Conservation (phyloP, 164 flowering plant genomes). For the Liriodendron chinense region DNA sequence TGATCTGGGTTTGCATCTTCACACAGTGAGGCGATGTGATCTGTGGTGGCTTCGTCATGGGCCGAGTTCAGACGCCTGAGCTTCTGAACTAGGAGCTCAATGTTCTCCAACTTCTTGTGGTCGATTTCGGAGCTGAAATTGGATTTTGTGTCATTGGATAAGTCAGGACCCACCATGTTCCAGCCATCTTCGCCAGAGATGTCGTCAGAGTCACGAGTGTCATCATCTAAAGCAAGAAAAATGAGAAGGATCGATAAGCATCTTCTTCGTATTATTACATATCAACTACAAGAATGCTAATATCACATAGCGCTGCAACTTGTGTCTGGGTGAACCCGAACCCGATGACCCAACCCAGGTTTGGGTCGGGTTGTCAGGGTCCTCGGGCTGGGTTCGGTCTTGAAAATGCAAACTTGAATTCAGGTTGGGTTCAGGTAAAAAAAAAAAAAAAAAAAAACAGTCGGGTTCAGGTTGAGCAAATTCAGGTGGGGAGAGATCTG, state of each 20-base stretch:
- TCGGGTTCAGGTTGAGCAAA: too few relatives aligned
- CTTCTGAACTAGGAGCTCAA: slow-evolving; percentile 21
- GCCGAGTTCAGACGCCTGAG: slow-evolving; percentile 28
- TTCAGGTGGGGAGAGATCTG: too few relatives aligned
- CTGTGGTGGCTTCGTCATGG: slow-evolving; percentile 29
- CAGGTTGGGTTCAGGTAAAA: too few relatives aligned
- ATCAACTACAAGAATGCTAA: too few relatives aligned
- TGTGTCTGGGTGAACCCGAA: too few relatives aligned
- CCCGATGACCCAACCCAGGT: too few relatives aligned
- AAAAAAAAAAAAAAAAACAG: too few relatives aligned
- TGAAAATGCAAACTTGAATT: too few relatives aligned
- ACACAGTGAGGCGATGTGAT: slow-evolving; percentile 28
- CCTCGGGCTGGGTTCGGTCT: too few relatives aligned
- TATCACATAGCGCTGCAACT: too few relatives aligned
- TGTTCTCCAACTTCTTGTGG: slow-evolving; percentile 40
- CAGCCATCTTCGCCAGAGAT: slow-evolving; percentile 32
- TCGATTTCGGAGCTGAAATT: slow-evolving; percentile 24
- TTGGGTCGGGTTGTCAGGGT: too few relatives aligned
- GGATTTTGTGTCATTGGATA: slow-evolving; percentile 15
- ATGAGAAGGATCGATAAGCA: not conserved
- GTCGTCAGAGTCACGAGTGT: slow-evolving; percentile 24
- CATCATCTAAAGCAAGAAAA: slow-evolving; percentile 39
- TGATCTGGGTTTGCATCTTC: slow-evolving; percentile 48
- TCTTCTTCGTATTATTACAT: not conserved
- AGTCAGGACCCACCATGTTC: slow-evolving; percentile 17